Evolutionary conservation across 2,329 filamentous ascomycete genomes (phyloP).

Genomic region (Aureobasidium zeae): DNA sequence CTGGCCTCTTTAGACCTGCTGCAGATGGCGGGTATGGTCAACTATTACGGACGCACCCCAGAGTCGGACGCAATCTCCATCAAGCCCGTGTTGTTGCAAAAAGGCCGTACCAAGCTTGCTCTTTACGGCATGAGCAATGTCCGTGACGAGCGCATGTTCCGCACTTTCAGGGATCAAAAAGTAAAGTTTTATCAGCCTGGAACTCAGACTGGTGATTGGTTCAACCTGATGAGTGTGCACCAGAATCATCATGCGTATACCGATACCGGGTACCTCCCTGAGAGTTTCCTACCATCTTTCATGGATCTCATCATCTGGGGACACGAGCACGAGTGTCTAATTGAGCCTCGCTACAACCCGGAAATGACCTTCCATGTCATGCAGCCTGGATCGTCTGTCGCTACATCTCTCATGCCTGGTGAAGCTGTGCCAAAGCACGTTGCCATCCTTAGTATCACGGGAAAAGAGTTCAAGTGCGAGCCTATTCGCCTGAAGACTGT

Average conservation of each 20-base stretch:
- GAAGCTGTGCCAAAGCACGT: slow-evolving; percentile 90
- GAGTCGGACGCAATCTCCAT: slow-evolving; percentile 89
- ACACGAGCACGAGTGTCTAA: slow-evolving; percentile 92
- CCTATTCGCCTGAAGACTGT: slow-evolving; percentile 80
- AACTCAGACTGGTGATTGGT: slow-evolving; percentile 79
- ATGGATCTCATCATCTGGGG: slow-evolving; percentile 92
- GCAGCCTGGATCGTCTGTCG: slow-evolving; percentile 93
- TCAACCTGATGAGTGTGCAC: slow-evolving; percentile 89
- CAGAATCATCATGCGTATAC: slow-evolving; percentile 94
- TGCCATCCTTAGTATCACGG: slow-evolving; percentile 72
- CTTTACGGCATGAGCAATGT: slow-evolving; percentile 94
- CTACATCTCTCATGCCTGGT: slow-evolving; percentile 80
- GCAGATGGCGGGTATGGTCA: slow-evolving; percentile 82
- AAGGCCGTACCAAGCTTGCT: slow-evolving; percentile 84
- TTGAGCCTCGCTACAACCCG: slow-evolving; percentile 72
- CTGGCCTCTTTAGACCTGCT: slow-evolving; percentile 84
- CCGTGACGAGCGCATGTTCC: slow-evolving; percentile 85
- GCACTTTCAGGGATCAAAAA: slow-evolving; percentile 84
- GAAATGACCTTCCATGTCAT: slow-evolving; percentile 92
- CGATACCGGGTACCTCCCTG: slow-evolving; percentile 85
- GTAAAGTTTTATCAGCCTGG: slow-evolving; percentile 88
- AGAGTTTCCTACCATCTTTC: slow-evolving; percentile 85
- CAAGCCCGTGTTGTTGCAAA: slow-evolving; percentile 87
- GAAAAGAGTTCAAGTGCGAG: slow-evolving; percentile 69
- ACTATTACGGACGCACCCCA: slow-evolving; percentile 88